These are phyloP conservation scores for Heliosperma pusillum DNA, from an alignment of 148 eudicot species.

Conservation along the genomic window DNA sequence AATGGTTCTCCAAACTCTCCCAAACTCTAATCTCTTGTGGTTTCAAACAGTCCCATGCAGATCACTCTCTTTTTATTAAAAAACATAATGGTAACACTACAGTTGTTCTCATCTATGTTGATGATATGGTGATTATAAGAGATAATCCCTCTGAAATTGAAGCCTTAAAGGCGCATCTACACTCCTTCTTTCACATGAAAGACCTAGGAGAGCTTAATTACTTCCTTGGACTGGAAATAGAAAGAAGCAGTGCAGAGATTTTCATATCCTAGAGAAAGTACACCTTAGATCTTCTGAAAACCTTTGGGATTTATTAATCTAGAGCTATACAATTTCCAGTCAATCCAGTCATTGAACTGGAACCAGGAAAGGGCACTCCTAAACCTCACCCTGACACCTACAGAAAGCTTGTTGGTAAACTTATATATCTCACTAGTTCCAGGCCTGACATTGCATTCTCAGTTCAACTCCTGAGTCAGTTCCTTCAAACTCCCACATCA, in stretches of 20 bases:
- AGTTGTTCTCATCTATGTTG: background rate
- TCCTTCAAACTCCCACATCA: no score
- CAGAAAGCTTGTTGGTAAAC: no score
- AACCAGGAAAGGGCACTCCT: no score
- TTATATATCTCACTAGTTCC: no score
- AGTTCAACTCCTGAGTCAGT: no score
- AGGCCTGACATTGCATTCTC: no score
- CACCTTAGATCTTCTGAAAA: background rate
- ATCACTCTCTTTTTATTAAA: background rate
- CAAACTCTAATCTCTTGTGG: background rate
- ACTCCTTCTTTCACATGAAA: background rate
- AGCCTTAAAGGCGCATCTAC: background rate
- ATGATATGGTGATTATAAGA: background rate
- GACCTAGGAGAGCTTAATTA: background rate
- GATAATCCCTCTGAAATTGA: background rate
- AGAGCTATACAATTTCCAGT: no score
- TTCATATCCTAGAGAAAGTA: background rate
- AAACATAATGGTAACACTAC: background rate
- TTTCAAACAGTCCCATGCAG: background rate
- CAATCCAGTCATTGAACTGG: no score
- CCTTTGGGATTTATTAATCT: background rate
- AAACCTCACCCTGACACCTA: no score
- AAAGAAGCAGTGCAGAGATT: background rate
- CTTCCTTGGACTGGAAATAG: background rate
- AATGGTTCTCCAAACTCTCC: conserved; percentile 2